Evolutionary conservation across 495 filamentous ascomycete genomes (phyloP), one percentile per base, ranked within the genome.

Genomic region (Aspergillus ellipticus): DNA sequence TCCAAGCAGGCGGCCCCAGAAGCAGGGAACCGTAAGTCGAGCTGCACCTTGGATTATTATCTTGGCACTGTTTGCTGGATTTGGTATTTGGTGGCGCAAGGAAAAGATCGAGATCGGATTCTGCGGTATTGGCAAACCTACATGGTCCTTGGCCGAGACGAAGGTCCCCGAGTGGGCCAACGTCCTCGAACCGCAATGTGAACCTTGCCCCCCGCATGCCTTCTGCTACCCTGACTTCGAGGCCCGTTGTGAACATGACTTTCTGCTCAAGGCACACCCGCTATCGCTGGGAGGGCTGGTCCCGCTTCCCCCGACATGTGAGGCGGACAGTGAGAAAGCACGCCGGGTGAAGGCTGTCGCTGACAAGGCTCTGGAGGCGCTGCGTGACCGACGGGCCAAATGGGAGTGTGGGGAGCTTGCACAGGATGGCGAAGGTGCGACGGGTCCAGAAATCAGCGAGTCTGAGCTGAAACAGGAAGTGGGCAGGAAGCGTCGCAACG

Each of bases 81-180:
- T 94, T 57, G 88, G 78, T 21, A 79, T 79, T 37, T 93, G 91
- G 83, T 97, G 90, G 81, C 81, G 95, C 49, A 88, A 92, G 56
- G 95, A 98, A 70, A 97, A 97, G 79, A 72, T 95, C 11, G 89
- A 89, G 35, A 90, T 96, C 41, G 94, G 94, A 22, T 98, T 93
- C 68, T 98, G 94, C 68, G 93, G 92, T 20, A 83, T 94, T 58
- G 94, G 92, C 16, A 80, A 84, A 55, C 75, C 83, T 33, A 82
- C 80, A 24, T 76, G 76, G 68, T 78, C 77, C 4, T 55, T 82
- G 42, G 64, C 79, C 9, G 72, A 78, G n/a, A 74, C 79, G 1
- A 73, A 74, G 21, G 72, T 88, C 22, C 88, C 88, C 6, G 85
- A 85, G 51, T 91, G 85, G 82, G 78, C 84, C 0, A 79, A 79